Percentiles rank a stretch among this genome's conserved stretches.
Conservation (phyloP, 1,284 basidiomycete genomes). For the Trametes polyzona region DNA sequence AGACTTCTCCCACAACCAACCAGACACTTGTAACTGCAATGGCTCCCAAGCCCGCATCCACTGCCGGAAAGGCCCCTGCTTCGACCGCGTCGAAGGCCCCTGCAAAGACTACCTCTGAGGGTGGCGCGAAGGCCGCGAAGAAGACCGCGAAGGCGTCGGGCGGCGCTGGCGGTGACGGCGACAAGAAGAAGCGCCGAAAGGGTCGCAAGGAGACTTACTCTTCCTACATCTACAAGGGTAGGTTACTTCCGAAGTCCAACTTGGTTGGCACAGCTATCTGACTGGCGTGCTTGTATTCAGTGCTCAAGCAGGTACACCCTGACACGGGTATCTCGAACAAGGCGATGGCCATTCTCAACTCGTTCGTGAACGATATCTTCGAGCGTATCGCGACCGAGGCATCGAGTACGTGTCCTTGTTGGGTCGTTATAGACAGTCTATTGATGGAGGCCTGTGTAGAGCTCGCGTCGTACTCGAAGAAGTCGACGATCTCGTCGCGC, state of each 20-base stretch:
- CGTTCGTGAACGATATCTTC: conserved; percentile 92
- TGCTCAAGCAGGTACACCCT: conserved; percentile 92
- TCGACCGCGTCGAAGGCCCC: conserved; percentile 78
- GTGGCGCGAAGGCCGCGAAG: conserved; percentile 72
- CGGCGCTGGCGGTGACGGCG: conserved; percentile 56
- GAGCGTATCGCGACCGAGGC: conserved; percentile 92
- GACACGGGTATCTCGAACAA: conserved; percentile 98
- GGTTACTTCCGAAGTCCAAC: conserved; percentile 29
- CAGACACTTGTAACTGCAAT: conserved; percentile 43
- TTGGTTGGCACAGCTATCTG: not conserved
- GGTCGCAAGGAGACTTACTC: conserved; percentile 90
- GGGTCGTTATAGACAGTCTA: not conserved
- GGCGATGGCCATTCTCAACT: conserved; percentile 95
- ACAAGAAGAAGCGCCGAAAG: conserved; percentile 91
- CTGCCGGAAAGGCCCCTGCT: conserved; percentile 83
- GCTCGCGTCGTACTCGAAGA: conserved; percentile 92
- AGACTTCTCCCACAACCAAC: not conserved
- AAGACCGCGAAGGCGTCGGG: conserved; percentile 82
- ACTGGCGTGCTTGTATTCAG: conserved; percentile 41
- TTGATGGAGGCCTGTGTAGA: conserved; percentile 47
- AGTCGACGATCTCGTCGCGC: conserved; percentile 92
- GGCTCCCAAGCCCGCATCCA: conserved; percentile 83
- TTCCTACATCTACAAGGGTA: conserved; percentile 94
- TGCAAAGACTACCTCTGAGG: conserved; percentile 68
- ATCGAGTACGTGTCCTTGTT: conserved; percentile 53